A percentile compares a stretch with the other conserved stretches of the same genome.
These are phyloP conservation scores for Fomitopsis schrenkii DNA, from an alignment of 1,284 basidiomycete genomes.

Conservation along the genomic window DNA sequence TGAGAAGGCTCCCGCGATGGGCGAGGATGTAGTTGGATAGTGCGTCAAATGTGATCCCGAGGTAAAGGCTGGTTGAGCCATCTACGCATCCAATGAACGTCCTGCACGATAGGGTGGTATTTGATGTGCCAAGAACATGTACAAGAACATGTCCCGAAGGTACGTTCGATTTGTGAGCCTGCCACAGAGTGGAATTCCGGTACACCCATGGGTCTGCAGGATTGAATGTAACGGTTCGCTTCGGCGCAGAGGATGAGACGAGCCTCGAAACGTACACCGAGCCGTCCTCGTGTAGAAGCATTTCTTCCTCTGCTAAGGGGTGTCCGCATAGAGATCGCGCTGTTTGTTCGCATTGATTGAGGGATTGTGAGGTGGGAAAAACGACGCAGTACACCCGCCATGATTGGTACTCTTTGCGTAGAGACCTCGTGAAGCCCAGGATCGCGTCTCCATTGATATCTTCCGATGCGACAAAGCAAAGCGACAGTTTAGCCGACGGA, in stretches of 20 bases:
- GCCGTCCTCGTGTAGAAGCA: conserved; percentile 6
- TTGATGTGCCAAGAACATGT: not conserved
- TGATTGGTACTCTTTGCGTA: conserved; percentile 12
- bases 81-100: conserved; percentile 8
- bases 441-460: conserved; percentile 14
- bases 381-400: conserved; percentile 14
- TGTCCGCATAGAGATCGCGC: not conserved
- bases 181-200: not conserved
- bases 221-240: not conserved
- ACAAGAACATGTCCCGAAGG: conserved; percentile 3
- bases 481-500: not conserved
- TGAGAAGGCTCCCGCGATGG: conserved; percentile 4
- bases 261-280: conserved; percentile 1
- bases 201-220: conserved; percentile 5
- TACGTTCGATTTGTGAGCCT: not conserved
- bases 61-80: not conserved
- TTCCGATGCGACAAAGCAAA: conserved; percentile 13
- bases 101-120: not conserved
- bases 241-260: not conserved
- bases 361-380: not conserved
- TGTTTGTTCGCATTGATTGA: not conserved
- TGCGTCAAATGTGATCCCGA: conserved; percentile 6
- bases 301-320: conserved; percentile 3
- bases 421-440: conserved; percentile 13
- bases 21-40: conserved; percentile 9